Conservation (phyloP, 2,329 filamentous ascomycete genomes). For the Aspergillus sp. region DNA sequence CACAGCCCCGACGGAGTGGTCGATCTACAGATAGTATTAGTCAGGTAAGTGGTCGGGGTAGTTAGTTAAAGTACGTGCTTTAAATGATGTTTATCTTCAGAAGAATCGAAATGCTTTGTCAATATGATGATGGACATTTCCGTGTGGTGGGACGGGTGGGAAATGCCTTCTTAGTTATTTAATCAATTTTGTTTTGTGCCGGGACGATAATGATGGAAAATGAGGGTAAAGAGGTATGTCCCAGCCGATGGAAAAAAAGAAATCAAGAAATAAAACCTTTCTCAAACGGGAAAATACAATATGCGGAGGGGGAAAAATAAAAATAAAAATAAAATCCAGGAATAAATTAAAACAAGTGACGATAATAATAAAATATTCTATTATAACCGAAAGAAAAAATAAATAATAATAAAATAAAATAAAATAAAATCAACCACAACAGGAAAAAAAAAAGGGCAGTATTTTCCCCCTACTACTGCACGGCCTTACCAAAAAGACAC, state of each 20-base stretch:
- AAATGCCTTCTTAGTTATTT: neutral
- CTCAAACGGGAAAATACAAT: neutral
- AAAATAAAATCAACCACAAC: neutral
- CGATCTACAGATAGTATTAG: conserved; percentile 9
- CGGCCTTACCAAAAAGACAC: conserved; percentile 21
- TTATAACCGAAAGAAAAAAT: neutral
- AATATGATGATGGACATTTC: neutral
- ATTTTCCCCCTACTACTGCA: conserved; percentile 21
- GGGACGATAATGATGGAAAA: neutral
- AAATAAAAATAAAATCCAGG: neutral
- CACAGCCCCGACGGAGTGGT: conserved; percentile 7
- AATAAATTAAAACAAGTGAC: conserved; percentile 1
- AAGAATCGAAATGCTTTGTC: neutral
- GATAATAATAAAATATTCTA: neutral
- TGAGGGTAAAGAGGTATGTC: neutral
- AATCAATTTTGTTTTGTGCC: no score
- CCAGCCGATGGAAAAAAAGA: neutral
- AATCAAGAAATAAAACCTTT: neutral
- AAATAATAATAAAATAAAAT: conserved; percentile 5
- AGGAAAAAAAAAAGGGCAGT: conserved; percentile 6
- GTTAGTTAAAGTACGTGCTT: neutral
- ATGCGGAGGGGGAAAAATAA: neutral
- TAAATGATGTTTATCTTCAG: no score
- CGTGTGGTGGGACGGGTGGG: neutral
- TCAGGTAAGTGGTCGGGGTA: no score